Evolutionary conservation across 768 basidiomycete genomes (phyloP).

Genomic region (Lactarius tabidus): DNA sequence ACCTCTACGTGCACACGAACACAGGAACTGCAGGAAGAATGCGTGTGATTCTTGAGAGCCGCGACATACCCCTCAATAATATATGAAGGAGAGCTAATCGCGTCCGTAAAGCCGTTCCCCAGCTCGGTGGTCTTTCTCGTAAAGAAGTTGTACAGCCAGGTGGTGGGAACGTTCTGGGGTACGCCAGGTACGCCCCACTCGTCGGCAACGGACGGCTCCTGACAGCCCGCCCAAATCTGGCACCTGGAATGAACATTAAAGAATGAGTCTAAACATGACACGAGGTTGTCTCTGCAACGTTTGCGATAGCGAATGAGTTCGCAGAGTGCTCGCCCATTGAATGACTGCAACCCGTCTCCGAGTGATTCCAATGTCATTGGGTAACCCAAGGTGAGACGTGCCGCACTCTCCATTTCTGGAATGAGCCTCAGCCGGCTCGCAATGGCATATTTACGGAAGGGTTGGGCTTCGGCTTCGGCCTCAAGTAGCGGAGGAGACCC

Average conservation of each 20-base stretch:
- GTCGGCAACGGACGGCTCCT: neutral
- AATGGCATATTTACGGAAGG: neutral
- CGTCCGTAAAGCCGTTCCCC: neutral
- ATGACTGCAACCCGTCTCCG: neutral
- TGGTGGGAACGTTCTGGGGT: neutral
- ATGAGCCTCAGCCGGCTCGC: neutral
- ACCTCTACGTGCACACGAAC: neutral
- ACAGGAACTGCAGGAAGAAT: neutral
- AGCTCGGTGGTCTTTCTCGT: neutral
- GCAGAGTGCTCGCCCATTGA: neutral
- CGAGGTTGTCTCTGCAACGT: neutral
- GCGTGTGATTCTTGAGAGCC: slow-evolving; percentile 3
- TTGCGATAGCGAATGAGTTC: neutral
- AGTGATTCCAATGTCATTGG: neutral
- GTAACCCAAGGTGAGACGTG: neutral
- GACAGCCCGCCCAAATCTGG: neutral
- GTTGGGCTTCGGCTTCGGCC: neutral
- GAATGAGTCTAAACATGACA: neutral
- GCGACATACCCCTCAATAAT: neutral
- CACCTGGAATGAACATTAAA: neutral
- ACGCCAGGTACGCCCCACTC: too few species aligned
- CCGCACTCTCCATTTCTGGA: neutral
- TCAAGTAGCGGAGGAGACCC: neutral
- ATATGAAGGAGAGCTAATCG: neutral
- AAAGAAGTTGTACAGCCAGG: neutral